These are phyloP conservation scores for Hawksworthiomyces lignivorus DNA, from an alignment of 2,329 filamentous ascomycete genomes.

Conservation along the genomic window DNA sequence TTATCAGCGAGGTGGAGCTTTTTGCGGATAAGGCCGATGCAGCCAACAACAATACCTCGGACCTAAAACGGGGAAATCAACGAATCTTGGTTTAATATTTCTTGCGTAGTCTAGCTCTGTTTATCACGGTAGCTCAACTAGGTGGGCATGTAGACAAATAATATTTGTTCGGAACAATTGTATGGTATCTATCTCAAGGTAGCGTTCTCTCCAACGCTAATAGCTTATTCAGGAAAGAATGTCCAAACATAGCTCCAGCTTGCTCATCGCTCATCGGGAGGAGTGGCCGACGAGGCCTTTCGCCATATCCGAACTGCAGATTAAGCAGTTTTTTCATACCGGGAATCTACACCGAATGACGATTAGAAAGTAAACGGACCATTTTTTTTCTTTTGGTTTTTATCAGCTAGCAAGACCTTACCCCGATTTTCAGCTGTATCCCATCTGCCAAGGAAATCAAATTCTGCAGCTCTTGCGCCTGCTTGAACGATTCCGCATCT, in stretches of 20 bases:
- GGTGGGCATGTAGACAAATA: too few relatives aligned
- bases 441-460: conserved; percentile 16
- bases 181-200: neutral
- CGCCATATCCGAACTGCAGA: conserved; percentile 16
- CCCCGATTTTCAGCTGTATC: conserved; percentile 16
- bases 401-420: too few relatives aligned
- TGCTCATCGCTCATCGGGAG: conserved; percentile 15
- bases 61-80: too few relatives aligned
- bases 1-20: neutral
- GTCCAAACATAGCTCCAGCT: conserved; percentile 9
- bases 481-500: conserved; percentile 2
- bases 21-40: neutral
- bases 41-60: too few relatives aligned
- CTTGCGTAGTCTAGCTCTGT: too few relatives aligned
- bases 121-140: too few relatives aligned
- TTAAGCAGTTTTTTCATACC: conserved; percentile 18
- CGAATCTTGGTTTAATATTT: too few relatives aligned
- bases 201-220: conserved; percentile 6
- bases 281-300: conserved; percentile 15
- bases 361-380: neutral
- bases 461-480: conserved; percentile 16
- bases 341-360: conserved; percentile 12
- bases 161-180: too few relatives aligned
- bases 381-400: too few relatives aligned
- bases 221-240: conserved; percentile 8